Evolutionary conservation across 2,329 filamentous ascomycete genomes (phyloP), one percentile per base, ranked within the genome.

Genomic region (Huntiella omanensis): DNA sequence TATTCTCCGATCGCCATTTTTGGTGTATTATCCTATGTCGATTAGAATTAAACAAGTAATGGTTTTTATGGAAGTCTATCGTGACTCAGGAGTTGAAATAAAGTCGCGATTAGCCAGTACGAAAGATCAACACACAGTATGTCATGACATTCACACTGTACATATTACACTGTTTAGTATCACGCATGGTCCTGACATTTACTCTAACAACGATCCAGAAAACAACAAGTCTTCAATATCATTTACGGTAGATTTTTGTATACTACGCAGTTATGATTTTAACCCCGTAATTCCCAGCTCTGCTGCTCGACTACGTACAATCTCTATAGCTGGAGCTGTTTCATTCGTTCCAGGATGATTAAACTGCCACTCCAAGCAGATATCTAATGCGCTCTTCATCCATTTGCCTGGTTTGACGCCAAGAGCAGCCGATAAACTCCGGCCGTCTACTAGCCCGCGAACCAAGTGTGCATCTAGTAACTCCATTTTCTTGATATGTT

Each of bases 361-460:
- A 45, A 96, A 70, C 61, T 96, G 91, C 86, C 87, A 96, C 50
- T 77, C 77, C 60, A 92, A 73, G 50, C 84, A 82, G 3, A 86
- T 66, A 32, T 92, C 80, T 40, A 94, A 64, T 3, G 86, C 86
- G 40, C 70, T 69, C 46, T 75, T 75, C 70, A 92, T 81, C 88
- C 88, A 96, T n/a, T 68, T 77, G 1, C 84, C 85, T 0, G 83
- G 79, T 52, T 75, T 77, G n/a, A 71, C 63, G 0, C 70, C 74
- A 3, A 96, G 66, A 3, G 73, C 75, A 51, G 76, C 70, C 13
- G 76, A 73, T 15, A 96, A 70, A 45, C 79, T 66, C 35, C 73
- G 80, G 12, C 91, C 88, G 56, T 92, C 83, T 33, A 93, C 66
- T 17, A 84, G 63, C 4, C 71, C 69, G 54, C 73, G 76, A 33